These are phyloP conservation scores for Schwanniomyces sp. DNA, from an alignment of 805 yeast genomes.

Conservation along the genomic window DNA sequence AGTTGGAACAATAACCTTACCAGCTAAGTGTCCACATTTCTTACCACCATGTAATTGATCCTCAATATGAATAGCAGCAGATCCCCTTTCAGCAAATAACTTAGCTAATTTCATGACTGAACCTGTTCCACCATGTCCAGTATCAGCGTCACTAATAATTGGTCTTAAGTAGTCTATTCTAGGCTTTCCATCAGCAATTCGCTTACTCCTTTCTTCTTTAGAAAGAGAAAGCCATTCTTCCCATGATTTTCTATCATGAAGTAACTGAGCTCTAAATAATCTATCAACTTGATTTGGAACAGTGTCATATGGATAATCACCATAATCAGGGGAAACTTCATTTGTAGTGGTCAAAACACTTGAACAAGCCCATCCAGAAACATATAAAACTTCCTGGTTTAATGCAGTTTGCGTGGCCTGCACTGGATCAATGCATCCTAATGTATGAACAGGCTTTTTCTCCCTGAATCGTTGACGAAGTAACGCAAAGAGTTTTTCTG, in stretches of 20 bases:
- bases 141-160: slow-evolving; percentile 5
- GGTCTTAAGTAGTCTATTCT: slow-evolving; percentile 5
- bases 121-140: slow-evolving; percentile 6
- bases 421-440: slow-evolving; percentile 63
- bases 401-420: slow-evolving; percentile 56
- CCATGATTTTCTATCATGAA: slow-evolving; percentile 3
- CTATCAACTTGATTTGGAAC: slow-evolving; percentile 43
- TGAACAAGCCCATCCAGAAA: slow-evolving; percentile 57
- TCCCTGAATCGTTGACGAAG: slow-evolving; percentile 39
- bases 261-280: slow-evolving; percentile 4
- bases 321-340: slow-evolving; percentile 64
- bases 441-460: slow-evolving; percentile 51
- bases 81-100: slow-evolving; percentile 5
- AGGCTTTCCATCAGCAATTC: slow-evolving; percentile 2
- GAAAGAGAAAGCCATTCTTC: slow-evolving; percentile 2
- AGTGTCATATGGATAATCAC: slow-evolving; percentile 67
- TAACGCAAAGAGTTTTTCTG: slow-evolving; percentile 48
- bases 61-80: slow-evolving; percentile 5
- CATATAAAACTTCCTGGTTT: slow-evolving; percentile 48
- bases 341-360: slow-evolving; percentile 40
- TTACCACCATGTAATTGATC: slow-evolving; percentile 4
- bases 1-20: slow-evolving; percentile 6
- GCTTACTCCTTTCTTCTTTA: slow-evolving; percentile 1
- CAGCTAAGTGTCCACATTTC: slow-evolving; percentile 3
- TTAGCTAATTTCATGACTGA: slow-evolving; percentile 5